Conservation (phyloP, 257 asterid species). For the Solanum piurae region DNA sequence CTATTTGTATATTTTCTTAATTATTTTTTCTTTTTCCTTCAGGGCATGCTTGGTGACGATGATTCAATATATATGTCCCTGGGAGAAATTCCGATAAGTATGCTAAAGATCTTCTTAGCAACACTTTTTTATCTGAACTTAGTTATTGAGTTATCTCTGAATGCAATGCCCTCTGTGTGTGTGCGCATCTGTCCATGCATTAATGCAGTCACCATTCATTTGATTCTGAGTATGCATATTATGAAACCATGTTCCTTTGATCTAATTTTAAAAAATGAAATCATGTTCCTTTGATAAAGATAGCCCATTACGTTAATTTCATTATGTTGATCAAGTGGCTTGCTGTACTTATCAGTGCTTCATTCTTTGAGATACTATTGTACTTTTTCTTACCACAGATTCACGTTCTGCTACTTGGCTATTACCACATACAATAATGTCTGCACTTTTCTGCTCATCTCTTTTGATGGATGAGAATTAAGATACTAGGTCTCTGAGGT, state of each 20-base stretch:
- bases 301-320: not conserved
- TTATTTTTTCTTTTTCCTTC: not conserved
- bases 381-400: not conserved
- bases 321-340: not conserved
- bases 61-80: constrained; percentile 90
- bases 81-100: constrained; percentile 93
- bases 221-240: not conserved
- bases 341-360: not conserved
- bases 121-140: not conserved
- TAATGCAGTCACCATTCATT: not conserved
- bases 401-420: not conserved
- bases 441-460: not conserved
- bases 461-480: not conserved
- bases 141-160: not conserved
- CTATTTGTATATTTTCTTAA: not conserved
- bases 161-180: not conserved
- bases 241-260: not conserved
- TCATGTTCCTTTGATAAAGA: not conserved
- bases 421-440: not conserved
- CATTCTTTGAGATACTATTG: not conserved
- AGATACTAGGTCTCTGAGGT: not conserved
- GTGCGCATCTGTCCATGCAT: not conserved
- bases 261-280: not conserved
- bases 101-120: constrained; percentile 11
- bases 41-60: constrained; percentile 94